phyloP scores from a whole-genome alignment of 2,329 filamentous ascomycete genomes.

The Colletotrichum euphorbiae region DNA sequence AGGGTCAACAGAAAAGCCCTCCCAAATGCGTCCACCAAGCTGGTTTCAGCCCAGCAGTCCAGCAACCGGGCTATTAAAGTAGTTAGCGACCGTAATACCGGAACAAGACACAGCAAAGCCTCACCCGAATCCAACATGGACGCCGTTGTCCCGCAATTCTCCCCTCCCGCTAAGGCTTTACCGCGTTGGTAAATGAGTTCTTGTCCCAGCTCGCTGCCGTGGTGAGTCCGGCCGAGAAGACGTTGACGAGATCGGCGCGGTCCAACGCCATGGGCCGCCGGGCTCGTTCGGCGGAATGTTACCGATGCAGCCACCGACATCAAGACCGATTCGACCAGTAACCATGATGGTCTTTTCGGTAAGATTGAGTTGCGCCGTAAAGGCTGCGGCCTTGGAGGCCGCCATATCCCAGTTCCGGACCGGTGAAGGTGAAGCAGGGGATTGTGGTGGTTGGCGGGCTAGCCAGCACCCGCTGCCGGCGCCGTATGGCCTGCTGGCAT shows the following conservation, averaged over 20 bases:
- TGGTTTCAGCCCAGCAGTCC: conserved; percentile 81
- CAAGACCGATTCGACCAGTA: conserved; percentile 79
- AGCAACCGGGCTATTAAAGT: conserved; percentile 67
- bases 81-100: background rate
- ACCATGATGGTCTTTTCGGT: conserved; percentile 84
- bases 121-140: conserved; percentile 77
- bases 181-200: conserved; percentile 77
- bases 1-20: conserved; percentile 84
- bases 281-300: conserved; percentile 67
- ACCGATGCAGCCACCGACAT: conserved; percentile 75
- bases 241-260: conserved; percentile 61
- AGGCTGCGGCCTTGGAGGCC: conserved; percentile 75
- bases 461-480: conserved; percentile 34
- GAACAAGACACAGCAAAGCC: background rate
- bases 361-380: conserved; percentile 77
- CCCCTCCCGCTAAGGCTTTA: conserved; percentile 72
- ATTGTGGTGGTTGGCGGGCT: conserved; percentile 28
- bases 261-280: conserved; percentile 72
- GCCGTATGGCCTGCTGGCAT: conserved; percentile 37
- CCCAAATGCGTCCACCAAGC: conserved; percentile 83
- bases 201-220: conserved; percentile 85
- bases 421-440: conserved; percentile 32
- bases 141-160: conserved; percentile 76
- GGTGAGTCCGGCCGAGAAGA: conserved; percentile 82
- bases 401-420: conserved; percentile 69